These are phyloP conservation scores for Globisporangium spiculum DNA, from an alignment of 352 stramenopile species.

Conservation along the genomic window DNA sequence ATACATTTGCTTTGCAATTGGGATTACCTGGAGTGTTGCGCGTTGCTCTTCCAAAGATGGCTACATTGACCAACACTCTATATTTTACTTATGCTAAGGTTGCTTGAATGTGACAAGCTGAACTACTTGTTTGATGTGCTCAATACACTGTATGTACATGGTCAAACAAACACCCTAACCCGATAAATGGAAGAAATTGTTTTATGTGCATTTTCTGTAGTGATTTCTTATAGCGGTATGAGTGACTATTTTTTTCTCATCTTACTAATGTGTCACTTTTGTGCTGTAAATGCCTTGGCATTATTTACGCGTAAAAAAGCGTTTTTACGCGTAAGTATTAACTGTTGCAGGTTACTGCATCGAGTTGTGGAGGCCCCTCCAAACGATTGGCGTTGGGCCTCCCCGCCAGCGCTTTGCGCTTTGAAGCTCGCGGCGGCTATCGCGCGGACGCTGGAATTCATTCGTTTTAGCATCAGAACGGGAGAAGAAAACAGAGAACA, in stretches of 20 bases:
- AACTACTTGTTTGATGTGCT: background rate
- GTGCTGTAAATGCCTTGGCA: background rate
- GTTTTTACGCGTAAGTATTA: conserved; percentile 8
- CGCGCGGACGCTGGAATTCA: conserved; percentile 20
- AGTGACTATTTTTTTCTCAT: background rate
- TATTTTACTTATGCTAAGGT: background rate
- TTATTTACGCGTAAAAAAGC: conserved; percentile 2
- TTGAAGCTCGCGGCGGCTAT: conserved; percentile 8
- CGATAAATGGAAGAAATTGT: background rate
- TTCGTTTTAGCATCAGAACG: conserved; percentile 62
- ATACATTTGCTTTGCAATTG: no score
- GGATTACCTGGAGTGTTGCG: background rate
- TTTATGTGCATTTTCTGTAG: background rate
- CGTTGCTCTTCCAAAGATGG: background rate
- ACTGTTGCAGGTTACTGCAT: background rate
- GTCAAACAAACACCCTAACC: background rate
- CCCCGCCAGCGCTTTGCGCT: conserved; percentile 7
- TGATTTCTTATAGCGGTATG: background rate
- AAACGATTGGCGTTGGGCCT: conserved; percentile 56
- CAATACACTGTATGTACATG: background rate
- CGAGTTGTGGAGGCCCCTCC: conserved; percentile 1
- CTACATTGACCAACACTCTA: background rate
- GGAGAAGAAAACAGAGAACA: conserved; percentile 69
- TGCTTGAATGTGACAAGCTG: background rate
- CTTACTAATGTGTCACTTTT: background rate